Conservation (phyloP, 225 moss, liverwort and hornwort species). For the Bryoerythrophyllum caledonicum region DNA sequence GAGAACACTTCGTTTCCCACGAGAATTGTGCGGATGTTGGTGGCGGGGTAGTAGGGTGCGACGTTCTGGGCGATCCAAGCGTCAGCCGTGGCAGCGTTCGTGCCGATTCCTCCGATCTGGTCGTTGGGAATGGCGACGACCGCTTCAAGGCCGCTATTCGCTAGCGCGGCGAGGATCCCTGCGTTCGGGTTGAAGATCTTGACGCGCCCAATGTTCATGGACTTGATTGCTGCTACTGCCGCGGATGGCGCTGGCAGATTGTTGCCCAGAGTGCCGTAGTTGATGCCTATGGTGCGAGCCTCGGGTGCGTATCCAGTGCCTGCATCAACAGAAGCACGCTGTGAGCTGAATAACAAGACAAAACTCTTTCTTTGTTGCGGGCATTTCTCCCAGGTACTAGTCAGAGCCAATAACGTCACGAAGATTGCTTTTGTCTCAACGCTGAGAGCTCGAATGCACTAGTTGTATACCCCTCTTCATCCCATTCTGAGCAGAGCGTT, state of each 20-base stretch:
- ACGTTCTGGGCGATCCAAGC: constrained; percentile 50
- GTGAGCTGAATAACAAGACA: constrained; percentile 14
- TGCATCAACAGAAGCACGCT: neutral
- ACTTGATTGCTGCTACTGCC: constrained; percentile 40
- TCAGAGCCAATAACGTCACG: neutral
- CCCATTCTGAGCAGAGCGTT: neutral
- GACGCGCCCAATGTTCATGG: constrained; percentile 65
- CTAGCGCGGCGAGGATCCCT: constrained; percentile 48
- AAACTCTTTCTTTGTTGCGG: neutral
- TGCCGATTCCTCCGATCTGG: constrained; percentile 47
- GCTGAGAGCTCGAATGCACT: neutral
- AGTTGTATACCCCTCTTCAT: neutral
- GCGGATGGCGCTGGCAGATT: constrained; percentile 47
- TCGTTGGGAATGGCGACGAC: constrained; percentile 60
- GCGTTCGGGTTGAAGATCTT: constrained; percentile 72
- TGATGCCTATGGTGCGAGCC: constrained; percentile 60
- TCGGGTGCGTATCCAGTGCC: constrained; percentile 25
- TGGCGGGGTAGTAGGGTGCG: constrained; percentile 40
- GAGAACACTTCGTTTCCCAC: constrained; percentile 57
- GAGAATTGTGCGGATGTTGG: constrained; percentile 49
- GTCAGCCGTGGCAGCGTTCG: constrained; percentile 33
- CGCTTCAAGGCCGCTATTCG: constrained; percentile 51
- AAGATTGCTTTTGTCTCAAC: neutral
- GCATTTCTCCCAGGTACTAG: neutral
- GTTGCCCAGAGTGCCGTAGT: constrained; percentile 67